A percentile compares a stretch with the other conserved stretches of the same genome.
phyloP scores from a whole-genome alignment of 1,139 yeast species.

The Nakaseomyces delphensis region DNA sequence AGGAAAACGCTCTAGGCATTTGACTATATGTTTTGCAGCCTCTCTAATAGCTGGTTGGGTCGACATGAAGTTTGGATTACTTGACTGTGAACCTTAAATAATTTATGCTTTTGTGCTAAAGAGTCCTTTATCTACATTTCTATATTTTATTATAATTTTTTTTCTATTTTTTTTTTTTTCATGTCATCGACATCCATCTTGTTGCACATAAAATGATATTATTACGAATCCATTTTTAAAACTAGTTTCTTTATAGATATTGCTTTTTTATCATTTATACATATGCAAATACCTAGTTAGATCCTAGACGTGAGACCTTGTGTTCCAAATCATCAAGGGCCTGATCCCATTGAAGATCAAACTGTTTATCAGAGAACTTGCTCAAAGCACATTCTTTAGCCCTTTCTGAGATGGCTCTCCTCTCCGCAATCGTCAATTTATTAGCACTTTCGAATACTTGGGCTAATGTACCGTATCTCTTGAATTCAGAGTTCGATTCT shows the following conservation, averaged over 20 bases:
- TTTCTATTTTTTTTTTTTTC: no score
- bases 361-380: constrained; percentile 62
- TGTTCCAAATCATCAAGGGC: constrained; percentile 12
- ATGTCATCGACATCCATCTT: no score
- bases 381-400: constrained; percentile 45
- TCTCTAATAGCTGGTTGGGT: constrained; percentile 25
- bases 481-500: constrained; percentile 16
- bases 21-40: constrained; percentile 37
- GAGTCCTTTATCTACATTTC: background rate
- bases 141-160: background rate
- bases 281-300: background rate
- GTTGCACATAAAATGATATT: no score
- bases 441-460: constrained; percentile 40
- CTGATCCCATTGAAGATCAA: constrained; percentile 50
- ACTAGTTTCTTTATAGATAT: no score
- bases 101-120: no score
- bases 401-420: constrained; percentile 40
- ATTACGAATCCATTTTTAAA: no score
- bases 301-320: constrained; percentile 2
- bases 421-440: constrained; percentile 35
- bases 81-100: no score
- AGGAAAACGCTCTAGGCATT: constrained; percentile 42
- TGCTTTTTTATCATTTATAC: background rate
- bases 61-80: constrained; percentile 5
- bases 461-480: constrained; percentile 38